Evolutionary conservation across 75 land plant genomes (phyloP).

Genomic region (Isoetes taiwanensis): DNA sequence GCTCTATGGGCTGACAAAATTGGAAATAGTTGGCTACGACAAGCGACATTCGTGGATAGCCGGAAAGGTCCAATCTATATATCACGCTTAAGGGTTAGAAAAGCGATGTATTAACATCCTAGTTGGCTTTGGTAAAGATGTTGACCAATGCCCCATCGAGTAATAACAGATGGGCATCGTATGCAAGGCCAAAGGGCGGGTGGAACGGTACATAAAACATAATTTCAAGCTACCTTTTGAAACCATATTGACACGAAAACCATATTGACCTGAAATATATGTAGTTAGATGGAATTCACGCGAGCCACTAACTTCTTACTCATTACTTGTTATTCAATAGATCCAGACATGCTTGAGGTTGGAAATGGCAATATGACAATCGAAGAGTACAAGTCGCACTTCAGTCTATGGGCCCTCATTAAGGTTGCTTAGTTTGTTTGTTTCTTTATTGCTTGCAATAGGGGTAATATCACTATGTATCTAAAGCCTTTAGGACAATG

Average conservation of each 20-base stretch:
- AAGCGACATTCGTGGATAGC: background rate
- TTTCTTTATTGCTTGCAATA: background rate
- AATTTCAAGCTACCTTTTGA: too few relatives aligned
- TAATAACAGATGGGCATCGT: slow-evolving; percentile 2
- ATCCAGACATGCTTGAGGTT: slow-evolving; percentile 7
- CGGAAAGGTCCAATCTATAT: too few relatives aligned
- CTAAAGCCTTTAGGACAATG: background rate
- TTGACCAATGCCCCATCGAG: too few relatives aligned
- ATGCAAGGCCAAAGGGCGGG: background rate
- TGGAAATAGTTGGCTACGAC: slow-evolving; percentile 1
- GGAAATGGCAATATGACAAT: background rate
- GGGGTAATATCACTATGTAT: background rate
- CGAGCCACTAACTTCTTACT: background rate
- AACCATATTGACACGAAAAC: too few relatives aligned
- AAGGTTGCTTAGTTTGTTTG: background rate
- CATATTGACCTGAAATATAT: too few relatives aligned
- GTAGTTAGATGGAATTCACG: background rate
- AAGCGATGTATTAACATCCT: too few relatives aligned
- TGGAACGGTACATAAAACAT: background rate
- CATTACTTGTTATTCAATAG: background rate
- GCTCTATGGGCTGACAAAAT: background rate
- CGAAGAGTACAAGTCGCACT: background rate
- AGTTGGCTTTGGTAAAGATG: too few relatives aligned
- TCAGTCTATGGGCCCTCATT: slow-evolving; percentile 5
- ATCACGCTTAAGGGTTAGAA: too few relatives aligned